Evolutionary conservation across 208 protist species (phyloP).

Genomic region (Jaenimonas drosophilae): DNA sequence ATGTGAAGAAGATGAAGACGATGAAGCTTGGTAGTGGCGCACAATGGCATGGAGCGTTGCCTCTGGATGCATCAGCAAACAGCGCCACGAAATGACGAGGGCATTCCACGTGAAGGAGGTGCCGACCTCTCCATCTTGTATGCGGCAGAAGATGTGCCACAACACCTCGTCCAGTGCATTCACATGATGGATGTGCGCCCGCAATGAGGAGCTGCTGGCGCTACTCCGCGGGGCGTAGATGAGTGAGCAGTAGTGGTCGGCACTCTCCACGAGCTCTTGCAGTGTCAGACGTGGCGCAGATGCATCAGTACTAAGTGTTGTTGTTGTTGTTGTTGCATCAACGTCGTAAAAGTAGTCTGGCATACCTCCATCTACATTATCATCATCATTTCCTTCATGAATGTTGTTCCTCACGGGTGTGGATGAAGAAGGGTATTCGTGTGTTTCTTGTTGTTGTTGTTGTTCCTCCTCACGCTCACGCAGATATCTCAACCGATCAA

Average conservation of each 20-base stretch:
- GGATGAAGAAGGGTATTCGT: too few relatives aligned
- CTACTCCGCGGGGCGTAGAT: too few relatives aligned
- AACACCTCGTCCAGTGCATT: conserved; percentile 12
- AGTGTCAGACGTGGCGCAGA: conserved; percentile 13
- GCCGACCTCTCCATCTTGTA: conserved; percentile 19
- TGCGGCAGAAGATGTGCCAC: conserved; percentile 24
- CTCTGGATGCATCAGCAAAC: conserved; percentile 18
- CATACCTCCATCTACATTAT: too few relatives aligned
- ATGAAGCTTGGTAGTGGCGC: too few relatives aligned
- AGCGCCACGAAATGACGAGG: conserved; percentile 35
- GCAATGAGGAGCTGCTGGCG: conserved; percentile 14
- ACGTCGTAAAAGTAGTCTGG: too few relatives aligned
- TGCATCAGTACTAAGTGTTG: too few relatives aligned
- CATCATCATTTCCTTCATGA: too few relatives aligned
- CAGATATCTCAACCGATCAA: conserved; percentile 30
- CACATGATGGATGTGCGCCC: conserved; percentile 8
- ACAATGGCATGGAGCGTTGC: conserved; percentile 11
- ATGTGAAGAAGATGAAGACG: too few relatives aligned
- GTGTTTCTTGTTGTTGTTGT: too few relatives aligned
- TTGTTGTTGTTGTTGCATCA: too few relatives aligned
- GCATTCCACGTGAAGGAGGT: conserved; percentile 51
- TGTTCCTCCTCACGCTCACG: conserved; percentile 32
- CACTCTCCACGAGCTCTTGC: conserved; percentile 39
- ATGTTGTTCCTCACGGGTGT: too few relatives aligned
- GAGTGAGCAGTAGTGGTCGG: too few relatives aligned